Base-by-base conservation (phyloP, 768 basidiomycete genomes). In the Panaeolus cyanescens region DNA sequence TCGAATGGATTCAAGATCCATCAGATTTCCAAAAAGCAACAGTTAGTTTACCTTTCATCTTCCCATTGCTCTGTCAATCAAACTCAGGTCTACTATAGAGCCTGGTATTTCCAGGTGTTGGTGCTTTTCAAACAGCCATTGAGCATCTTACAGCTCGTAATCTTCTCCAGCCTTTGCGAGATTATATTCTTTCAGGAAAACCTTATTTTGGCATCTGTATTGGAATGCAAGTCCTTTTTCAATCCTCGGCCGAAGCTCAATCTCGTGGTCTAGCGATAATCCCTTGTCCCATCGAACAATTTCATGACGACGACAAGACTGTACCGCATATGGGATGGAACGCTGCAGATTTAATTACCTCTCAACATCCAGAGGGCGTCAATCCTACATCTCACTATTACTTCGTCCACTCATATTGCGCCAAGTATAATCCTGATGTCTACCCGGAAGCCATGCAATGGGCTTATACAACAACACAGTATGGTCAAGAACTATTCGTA, bases 281-380 rank as follows among this genome's bases (percentile, higher is more conserved):
- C 63, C 91, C 93, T n/a, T 87, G 80, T 65, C 80, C 82, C n/a
- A 92, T 98, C 67, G 83, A 85, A 59, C 77, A 80, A 13, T 98
- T 99, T 70, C 77, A 80, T 63, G 81, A 85, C 70, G 63, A 73
- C 9, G 84, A 89, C 71, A 98, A 98, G 78, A 79, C 91, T 0
- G 96, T 99, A 15, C 97, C 97, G 31, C 96, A 99, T 78, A 99
- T 99, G 77, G 97, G 97, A 56, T 99, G 96, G 96, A 99, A 97
- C 74, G 77, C 85, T 22, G 86, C 87, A 25, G 86, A 90, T 61
- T 70, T 91, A 59, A 79, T 84, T 68, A 68, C 75, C n/a, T 69
- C 73, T 30, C 70, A 75, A 50, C 68, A 80, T 62, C 72, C 78
- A 59, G 83, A 85, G 57, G 79, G 79, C 55, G 72, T 86, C 67